phyloP scores from a whole-genome alignment of 2,329 filamentous ascomycete genomes.

The Plectosphaerella plurivora region DNA sequence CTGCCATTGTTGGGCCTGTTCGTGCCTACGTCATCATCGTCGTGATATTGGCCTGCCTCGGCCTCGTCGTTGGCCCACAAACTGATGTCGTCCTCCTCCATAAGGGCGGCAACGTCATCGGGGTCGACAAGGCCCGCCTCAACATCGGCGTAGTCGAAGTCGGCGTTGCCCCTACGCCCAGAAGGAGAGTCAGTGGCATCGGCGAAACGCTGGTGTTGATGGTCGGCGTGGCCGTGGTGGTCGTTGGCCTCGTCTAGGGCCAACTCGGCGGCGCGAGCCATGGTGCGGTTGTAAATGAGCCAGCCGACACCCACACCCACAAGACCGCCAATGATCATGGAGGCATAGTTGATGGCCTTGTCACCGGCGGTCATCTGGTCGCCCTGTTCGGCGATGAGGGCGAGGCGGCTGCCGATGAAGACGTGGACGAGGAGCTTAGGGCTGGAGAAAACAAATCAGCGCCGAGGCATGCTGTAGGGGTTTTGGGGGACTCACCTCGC shows the following conservation, averaged over 20 bases:
- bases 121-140: slow-evolving; percentile 41
- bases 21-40: slow-evolving; percentile 14
- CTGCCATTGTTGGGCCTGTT: background rate
- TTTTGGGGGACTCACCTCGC: slow-evolving; percentile 45
- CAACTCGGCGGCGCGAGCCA: slow-evolving; percentile 57
- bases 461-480: background rate
- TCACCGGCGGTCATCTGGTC: slow-evolving; percentile 77
- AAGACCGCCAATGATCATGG: slow-evolving; percentile 67
- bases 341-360: slow-evolving; percentile 78
- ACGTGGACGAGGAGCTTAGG: slow-evolving; percentile 90
- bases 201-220: slow-evolving; percentile 1
- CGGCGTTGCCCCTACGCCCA: slow-evolving; percentile 7
- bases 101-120: slow-evolving; percentile 46
- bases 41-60: slow-evolving; percentile 19
- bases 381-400: slow-evolving; percentile 74
- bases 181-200: slow-evolving; percentile 3
- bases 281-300: slow-evolving; percentile 75
- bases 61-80: slow-evolving; percentile 45
- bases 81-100: slow-evolving; percentile 57
- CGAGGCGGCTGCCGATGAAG: slow-evolving; percentile 84
- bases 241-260: slow-evolving; percentile 36
- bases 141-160: slow-evolving; percentile 37
- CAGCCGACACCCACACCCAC: slow-evolving; percentile 74
- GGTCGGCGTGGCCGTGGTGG: slow-evolving; percentile 24
- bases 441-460: slow-evolving; percentile 23